Conservation (phyloP, 140 eudicot genomes). For the Flaveria floridana region DNA sequence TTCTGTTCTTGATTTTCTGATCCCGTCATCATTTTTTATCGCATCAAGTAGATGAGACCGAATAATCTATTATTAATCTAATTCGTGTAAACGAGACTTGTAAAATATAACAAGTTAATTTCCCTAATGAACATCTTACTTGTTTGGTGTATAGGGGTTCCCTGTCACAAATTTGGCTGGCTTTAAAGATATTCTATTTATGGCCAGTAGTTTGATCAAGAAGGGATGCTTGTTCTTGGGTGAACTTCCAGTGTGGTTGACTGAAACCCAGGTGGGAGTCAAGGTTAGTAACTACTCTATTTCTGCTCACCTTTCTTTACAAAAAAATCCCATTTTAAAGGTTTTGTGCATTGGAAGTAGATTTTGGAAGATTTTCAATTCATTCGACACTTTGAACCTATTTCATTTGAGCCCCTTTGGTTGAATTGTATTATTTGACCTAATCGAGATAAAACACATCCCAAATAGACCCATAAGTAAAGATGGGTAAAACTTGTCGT, state of each 20-base stretch:
- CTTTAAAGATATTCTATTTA: slow-evolving; percentile 51
- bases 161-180: slow-evolving; percentile 57
- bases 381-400: neutral
- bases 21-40: neutral
- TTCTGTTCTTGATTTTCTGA: neutral
- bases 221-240: slow-evolving; percentile 75
- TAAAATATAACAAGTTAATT: neutral
- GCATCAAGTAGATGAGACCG: neutral
- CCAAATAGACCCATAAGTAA: neutral
- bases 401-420: neutral
- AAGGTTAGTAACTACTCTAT: slow-evolving; percentile 49
- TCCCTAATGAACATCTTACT: neutral
- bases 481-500: neutral
- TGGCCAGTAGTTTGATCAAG: slow-evolving; percentile 62
- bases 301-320: neutral
- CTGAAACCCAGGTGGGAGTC: slow-evolving; percentile 44
- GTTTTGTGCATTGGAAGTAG: neutral
- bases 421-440: neutral
- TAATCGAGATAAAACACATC: neutral
- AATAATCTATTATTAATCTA: neutral
- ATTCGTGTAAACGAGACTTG: neutral
- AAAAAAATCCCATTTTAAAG: neutral
- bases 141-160: slow-evolving; percentile 55
- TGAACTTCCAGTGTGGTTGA: slow-evolving; percentile 73
- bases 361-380: neutral